Evolutionary conservation across 495 filamentous ascomycete genomes (phyloP).

Genomic region (Acidiella bohemica): DNA sequence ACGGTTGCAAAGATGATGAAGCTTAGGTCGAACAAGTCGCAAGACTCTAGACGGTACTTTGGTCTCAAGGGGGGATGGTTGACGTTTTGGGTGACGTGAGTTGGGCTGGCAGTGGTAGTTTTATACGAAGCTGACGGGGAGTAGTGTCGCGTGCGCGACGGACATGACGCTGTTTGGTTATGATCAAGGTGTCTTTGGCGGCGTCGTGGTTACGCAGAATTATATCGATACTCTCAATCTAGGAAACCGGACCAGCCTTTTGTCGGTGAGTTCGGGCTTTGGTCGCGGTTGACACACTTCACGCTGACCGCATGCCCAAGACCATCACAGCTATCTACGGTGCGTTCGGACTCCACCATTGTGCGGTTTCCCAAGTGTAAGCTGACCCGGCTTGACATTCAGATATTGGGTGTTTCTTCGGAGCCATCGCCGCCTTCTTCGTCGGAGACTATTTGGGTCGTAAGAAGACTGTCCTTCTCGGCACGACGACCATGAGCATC

Average conservation of each 20-base stretch:
- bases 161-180: slow-evolving; percentile 28
- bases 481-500: slow-evolving; percentile 40
- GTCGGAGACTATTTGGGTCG: slow-evolving; percentile 13
- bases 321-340: slow-evolving; percentile 20
- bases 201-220: slow-evolving; percentile 23
- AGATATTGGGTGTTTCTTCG: slow-evolving; percentile 21
- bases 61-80: slow-evolving; percentile 17
- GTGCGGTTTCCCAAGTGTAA: too few relatives aligned
- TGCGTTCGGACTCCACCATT: too few relatives aligned
- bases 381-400: not conserved
- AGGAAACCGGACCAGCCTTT: slow-evolving; percentile 2
- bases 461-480: slow-evolving; percentile 18
- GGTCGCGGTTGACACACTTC: too few relatives aligned
- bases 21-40: too few relatives aligned
- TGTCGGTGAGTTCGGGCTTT: too few relatives aligned
- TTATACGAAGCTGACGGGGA: not conserved
- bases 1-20: too few relatives aligned
- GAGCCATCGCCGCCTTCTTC: slow-evolving; percentile 16
- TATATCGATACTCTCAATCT: slow-evolving; percentile 22
- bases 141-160: slow-evolving; percentile 20
- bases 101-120: not conserved
- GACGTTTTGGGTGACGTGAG: slow-evolving; percentile 18
- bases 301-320: too few relatives aligned
- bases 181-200: slow-evolving; percentile 29
- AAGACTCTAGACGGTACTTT: slow-evolving; percentile 20